These are phyloP conservation scores for Ceratobasidium sp. DNA, from an alignment of 1,284 basidiomycete species.

Conservation along the genomic window DNA sequence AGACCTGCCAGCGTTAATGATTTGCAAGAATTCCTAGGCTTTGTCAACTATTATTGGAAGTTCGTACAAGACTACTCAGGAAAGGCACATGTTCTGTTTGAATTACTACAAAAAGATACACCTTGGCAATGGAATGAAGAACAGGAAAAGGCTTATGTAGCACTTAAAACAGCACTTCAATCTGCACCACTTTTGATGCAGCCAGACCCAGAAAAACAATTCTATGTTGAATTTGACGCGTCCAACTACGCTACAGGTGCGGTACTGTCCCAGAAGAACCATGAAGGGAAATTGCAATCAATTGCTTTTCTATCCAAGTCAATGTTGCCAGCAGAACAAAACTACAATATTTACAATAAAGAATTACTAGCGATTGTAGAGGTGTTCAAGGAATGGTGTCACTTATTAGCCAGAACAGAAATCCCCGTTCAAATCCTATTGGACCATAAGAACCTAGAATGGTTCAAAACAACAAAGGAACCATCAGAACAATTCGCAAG, in stretches of 20 bases:
- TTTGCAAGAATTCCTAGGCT: conserved; percentile 51
- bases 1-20: conserved; percentile 47
- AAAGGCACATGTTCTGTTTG: conserved; percentile 48
- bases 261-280: conserved; percentile 47
- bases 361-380: conserved; percentile 60
- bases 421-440: conserved; percentile 52
- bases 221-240: conserved; percentile 51
- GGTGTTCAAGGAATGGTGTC: conserved; percentile 56
- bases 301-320: conserved; percentile 51
- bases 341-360: conserved; percentile 56
- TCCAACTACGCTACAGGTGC: conserved; percentile 51
- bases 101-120: conserved; percentile 45
- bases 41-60: conserved; percentile 43
- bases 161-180: conserved; percentile 48
- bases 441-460: conserved; percentile 61
- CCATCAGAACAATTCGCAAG: conserved; percentile 52
- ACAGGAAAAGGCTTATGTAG: conserved; percentile 48
- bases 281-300: conserved; percentile 47
- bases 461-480: conserved; percentile 52
- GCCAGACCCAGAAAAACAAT: conserved; percentile 48
- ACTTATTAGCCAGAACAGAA: conserved; percentile 53
- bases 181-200: conserved; percentile 49
- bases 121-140: conserved; percentile 41
- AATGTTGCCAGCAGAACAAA: conserved; percentile 51
- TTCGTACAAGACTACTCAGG: conserved; percentile 51